These are phyloP conservation scores for Cicer yamashitae DNA, from an alignment of 306 rosid species.

Conservation along the genomic window DNA sequence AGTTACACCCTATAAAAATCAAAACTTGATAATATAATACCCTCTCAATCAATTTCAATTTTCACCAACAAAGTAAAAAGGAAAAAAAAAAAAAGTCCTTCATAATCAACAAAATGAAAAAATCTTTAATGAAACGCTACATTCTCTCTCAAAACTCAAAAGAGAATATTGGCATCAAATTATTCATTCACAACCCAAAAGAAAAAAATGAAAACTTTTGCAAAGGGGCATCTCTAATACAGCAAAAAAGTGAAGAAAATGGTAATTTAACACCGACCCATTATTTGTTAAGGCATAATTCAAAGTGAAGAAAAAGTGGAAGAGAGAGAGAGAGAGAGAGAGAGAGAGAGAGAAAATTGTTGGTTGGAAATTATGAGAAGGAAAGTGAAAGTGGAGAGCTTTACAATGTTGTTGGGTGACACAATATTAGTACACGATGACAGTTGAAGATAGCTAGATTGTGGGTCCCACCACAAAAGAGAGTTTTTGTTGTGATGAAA, in stretches of 20 bases:
- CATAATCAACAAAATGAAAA: slow-evolving; percentile 16
- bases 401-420: slow-evolving; percentile 66
- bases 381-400: slow-evolving; percentile 53
- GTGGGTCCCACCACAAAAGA: slow-evolving; percentile 53
- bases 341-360: slow-evolving; percentile 42
- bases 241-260: slow-evolving; percentile 57
- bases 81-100: background rate
- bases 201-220: slow-evolving; percentile 46
- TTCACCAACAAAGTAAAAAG: slow-evolving; percentile 29
- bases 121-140: background rate
- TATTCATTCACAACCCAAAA: slow-evolving; percentile 41
- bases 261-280: slow-evolving; percentile 72
- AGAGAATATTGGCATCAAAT: slow-evolving; percentile 37
- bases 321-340: slow-evolving; percentile 28
- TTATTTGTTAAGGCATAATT: slow-evolving; percentile 53
- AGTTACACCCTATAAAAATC: slow-evolving; percentile 2
- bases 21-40: background rate
- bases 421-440: slow-evolving; percentile 58
- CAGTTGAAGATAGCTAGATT: slow-evolving; percentile 58
- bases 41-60: slow-evolving; percentile 15
- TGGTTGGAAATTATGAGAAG: slow-evolving; percentile 44
- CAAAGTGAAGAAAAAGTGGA: slow-evolving; percentile 60
- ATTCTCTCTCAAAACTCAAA: slow-evolving; percentile 6
- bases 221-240: slow-evolving; percentile 56
- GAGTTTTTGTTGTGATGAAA: slow-evolving; percentile 40